A percentile compares a stretch with the other conserved stretches of the same genome.
Conservation (phyloP, 805 yeast genomes). For the Soucietia sequanensis region DNA sequence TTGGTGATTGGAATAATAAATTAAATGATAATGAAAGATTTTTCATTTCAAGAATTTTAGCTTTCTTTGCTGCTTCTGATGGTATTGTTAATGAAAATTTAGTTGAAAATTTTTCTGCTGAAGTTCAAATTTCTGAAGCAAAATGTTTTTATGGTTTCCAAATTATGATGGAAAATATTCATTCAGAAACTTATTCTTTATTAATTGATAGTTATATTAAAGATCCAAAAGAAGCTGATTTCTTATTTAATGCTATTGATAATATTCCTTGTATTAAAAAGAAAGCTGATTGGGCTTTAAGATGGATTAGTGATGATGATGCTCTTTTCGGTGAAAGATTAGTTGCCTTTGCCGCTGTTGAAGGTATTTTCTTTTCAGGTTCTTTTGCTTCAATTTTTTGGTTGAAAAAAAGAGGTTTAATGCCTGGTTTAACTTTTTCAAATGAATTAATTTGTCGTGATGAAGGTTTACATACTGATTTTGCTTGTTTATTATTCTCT, state of each 20-base stretch:
- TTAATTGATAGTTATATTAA: slow-evolving; percentile 93
- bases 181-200: slow-evolving; percentile 94
- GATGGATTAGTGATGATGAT: slow-evolving; percentile 89
- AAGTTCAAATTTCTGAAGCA: slow-evolving; percentile 96
- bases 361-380: slow-evolving; percentile 98
- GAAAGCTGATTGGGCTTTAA: slow-evolving; percentile 98
- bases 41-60: slow-evolving; percentile 89
- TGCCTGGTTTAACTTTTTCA: slow-evolving; percentile 98
- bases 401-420: slow-evolving; percentile 97
- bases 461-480: slow-evolving; percentile 98
- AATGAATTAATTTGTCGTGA: slow-evolving; percentile 97
- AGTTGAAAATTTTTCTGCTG: slow-evolving; percentile 96
- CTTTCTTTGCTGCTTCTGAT: slow-evolving; percentile 98
- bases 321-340: slow-evolving; percentile 94
- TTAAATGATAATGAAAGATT: slow-evolving; percentile 89
- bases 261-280: slow-evolving; percentile 94
- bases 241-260: slow-evolving; percentile 91
- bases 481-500: slow-evolving; percentile 92
- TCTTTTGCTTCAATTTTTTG: slow-evolving; percentile 98
- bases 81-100: slow-evolving; percentile 98
- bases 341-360: slow-evolving; percentile 98
- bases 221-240: slow-evolving; percentile 91
- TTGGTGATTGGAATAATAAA: slow-evolving; percentile 87
- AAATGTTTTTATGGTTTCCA: slow-evolving; percentile 99
- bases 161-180: slow-evolving; percentile 99